Evolutionary conservation across 345 rosid genomes (phyloP), one percentile per base, ranked within the genome.

Genomic region (Rhizophora apiculata): DNA sequence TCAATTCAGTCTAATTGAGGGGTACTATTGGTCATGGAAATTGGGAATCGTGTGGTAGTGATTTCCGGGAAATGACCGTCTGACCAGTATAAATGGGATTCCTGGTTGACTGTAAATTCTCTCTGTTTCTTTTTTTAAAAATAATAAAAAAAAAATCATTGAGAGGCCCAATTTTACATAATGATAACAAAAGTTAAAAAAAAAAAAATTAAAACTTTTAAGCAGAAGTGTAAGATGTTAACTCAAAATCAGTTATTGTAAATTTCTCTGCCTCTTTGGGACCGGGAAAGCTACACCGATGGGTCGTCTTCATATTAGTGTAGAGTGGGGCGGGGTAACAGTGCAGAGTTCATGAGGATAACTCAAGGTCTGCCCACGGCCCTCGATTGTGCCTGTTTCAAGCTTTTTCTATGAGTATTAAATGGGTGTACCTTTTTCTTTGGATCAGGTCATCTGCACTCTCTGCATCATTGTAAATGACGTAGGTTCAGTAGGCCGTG

Each of bases 11-110:
- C 27, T 34, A 8, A 34, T 7, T 34, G 37, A 30, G 6, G 6
- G 2, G 15, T 10, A 11, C 2, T 2, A 3, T 13, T 43, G 49
- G 48, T 39, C 48, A 8, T 0, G 16, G 15, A 43, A 43, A 15
- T 70, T 60, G 82, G 78, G 70, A 68, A 75, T 52, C 60, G 79
- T 11, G 70, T 2, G 74, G 68, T 55, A 68, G 76, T 79, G 79
- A 77, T 85, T 79, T 73, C 82, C 22, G 74, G 65, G 64, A 27
- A 21, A 51, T 2, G 11, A 18, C 8, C 36, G 80, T 74, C 84
- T 3, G 31, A 74, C 72, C 72, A 79, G 82, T 63, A 64, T 49
- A 29, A 55, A 13, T 3, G 53, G 0, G 49, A 43, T 13, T 11
- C 3, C 5, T 43, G 49, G 49, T 1, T 43, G 49, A 43, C 5